phyloP scores from a whole-genome alignment of 1,139 yeast species.

The Geotrichum cucujoidarum region DNA sequence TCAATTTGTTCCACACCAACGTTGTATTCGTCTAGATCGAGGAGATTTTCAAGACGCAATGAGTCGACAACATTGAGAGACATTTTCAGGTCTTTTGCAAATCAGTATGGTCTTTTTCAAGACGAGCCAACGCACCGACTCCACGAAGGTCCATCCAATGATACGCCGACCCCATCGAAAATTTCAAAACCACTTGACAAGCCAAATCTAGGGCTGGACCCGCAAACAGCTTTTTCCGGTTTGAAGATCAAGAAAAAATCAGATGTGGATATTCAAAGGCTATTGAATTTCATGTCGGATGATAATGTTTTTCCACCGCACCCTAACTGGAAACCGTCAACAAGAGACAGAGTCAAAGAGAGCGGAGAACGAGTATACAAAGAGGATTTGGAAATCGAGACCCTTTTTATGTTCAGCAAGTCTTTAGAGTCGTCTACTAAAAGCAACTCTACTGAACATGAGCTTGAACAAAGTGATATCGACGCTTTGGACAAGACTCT shows the following conservation, averaged over 20 bases:
- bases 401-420: constrained; percentile 20
- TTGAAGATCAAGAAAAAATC: background rate
- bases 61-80: too few relatives aligned
- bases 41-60: too few relatives aligned
- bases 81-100: too few relatives aligned
- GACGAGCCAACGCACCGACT: too few relatives aligned
- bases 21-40: too few relatives aligned
- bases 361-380: constrained; percentile 16
- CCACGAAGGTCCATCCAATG: too few relatives aligned
- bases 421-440: background rate
- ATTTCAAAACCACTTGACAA: too few relatives aligned
- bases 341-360: constrained; percentile 11
- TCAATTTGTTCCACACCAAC: too few relatives aligned
- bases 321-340: constrained; percentile 6
- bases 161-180: too few relatives aligned
- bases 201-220: constrained; percentile 7
- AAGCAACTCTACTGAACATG: background rate
- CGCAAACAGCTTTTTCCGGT: constrained; percentile 14
- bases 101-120: too few relatives aligned
- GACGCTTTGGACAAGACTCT: constrained; percentile 40
- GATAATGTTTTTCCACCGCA: constrained; percentile 10
- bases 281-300: constrained; percentile 23
- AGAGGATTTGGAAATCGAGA: constrained; percentile 22
- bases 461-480: constrained; percentile 18
- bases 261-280: constrained; percentile 20